Evolutionary conservation across 768 basidiomycete species (phyloP).

Genomic region (Baorangia bicolor): DNA sequence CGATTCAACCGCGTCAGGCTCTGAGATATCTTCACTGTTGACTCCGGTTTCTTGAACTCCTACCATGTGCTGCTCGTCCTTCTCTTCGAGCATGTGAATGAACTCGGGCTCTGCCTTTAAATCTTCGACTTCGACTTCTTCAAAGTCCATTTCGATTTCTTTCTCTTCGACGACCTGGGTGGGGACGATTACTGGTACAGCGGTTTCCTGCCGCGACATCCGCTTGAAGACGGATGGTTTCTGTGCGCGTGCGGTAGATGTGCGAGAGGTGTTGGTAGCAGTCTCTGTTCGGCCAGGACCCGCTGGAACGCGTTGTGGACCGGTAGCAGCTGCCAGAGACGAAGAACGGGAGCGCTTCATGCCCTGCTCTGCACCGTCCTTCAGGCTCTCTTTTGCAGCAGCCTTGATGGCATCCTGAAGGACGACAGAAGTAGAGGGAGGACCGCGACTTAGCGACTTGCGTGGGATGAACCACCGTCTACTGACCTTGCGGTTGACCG

Average conservation of each 20-base stretch:
- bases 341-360: constrained; percentile 61
- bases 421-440: constrained; percentile 2
- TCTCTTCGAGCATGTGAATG: constrained; percentile 43
- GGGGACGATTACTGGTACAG: constrained; percentile 43
- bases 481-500: constrained; percentile 75
- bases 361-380: constrained; percentile 54
- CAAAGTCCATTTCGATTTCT: constrained; percentile 64
- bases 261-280: constrained; percentile 42
- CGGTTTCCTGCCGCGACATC: constrained; percentile 42
- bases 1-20: constrained; percentile 36
- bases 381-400: constrained; percentile 54
- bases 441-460: not conserved
- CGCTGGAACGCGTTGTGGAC: constrained; percentile 67
- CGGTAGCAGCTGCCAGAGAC: constrained; percentile 60
- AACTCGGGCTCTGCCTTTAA: constrained; percentile 42
- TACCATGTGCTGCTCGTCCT: constrained; percentile 66
- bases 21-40: constrained; percentile 45
- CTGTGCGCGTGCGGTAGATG: constrained; percentile 21
- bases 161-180: constrained; percentile 44
- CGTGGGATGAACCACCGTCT: not conserved
- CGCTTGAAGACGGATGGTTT: constrained; percentile 39
- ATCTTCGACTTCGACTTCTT: constrained; percentile 33
- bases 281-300: constrained; percentile 54
- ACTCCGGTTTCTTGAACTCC: constrained; percentile 43
- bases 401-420: constrained; percentile 42